A percentile compares a stretch with the other conserved stretches of the same genome.
phyloP scores from a whole-genome alignment of 208 protist species.

The Wallacemonas sp. region DNA sequence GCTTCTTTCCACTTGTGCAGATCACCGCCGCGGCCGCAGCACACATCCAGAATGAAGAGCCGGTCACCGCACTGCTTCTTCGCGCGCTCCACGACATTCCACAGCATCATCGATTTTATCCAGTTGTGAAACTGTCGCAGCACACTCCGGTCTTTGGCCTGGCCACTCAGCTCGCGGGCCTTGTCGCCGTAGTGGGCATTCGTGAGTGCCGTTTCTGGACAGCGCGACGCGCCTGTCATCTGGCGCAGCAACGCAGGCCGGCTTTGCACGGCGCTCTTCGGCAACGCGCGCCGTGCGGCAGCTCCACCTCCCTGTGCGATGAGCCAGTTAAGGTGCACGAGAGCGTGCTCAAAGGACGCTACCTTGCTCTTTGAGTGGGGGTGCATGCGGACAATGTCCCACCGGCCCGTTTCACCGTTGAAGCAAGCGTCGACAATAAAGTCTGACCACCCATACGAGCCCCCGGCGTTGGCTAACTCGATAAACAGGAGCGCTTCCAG shows the following conservation, averaged over 20 bases:
- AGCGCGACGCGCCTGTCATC: background rate
- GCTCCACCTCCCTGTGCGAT: conserved; percentile 27
- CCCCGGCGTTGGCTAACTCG: conserved; percentile 73
- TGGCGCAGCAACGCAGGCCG: conserved; percentile 13
- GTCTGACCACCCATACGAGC: conserved; percentile 82
- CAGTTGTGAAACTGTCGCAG: conserved; percentile 79
- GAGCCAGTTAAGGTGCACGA: conserved; percentile 60
- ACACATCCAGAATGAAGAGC: conserved; percentile 57
- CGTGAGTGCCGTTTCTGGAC: conserved; percentile 31
- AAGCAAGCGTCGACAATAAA: conserved; percentile 73
- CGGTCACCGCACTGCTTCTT: background rate
- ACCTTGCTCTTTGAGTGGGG: conserved; percentile 58
- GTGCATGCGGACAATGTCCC: conserved; percentile 57
- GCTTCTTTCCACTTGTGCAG: conserved; percentile 75
- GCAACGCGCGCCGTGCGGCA: conserved; percentile 14
- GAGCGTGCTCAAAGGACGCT: conserved; percentile 58
- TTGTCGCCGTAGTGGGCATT: conserved; percentile 66
- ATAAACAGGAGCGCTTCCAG: conserved; percentile 68
- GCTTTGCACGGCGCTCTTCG: conserved; percentile 14
- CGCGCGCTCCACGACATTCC: background rate
- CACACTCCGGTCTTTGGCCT: conserved; percentile 31
- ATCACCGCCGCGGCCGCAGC: conserved; percentile 76
- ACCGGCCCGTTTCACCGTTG: conserved; percentile 49
- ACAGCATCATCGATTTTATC: conserved; percentile 51
- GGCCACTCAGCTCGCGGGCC: conserved; percentile 36